phyloP scores from a whole-genome alignment of 805 yeast genomes.

The Saturnispora diversa region DNA sequence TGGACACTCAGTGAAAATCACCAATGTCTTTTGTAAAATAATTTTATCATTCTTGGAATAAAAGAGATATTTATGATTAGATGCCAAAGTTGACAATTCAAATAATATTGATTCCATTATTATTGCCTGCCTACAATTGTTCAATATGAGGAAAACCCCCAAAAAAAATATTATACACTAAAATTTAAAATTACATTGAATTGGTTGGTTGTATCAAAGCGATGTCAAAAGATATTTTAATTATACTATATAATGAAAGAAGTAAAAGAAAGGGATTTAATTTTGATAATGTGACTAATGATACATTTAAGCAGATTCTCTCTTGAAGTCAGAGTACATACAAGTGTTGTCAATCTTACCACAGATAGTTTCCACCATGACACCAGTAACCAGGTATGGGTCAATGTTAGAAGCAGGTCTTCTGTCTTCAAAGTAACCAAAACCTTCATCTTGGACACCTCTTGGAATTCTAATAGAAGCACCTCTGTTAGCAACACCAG shows the following conservation, averaged over 20 bases:
- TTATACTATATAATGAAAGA: no score
- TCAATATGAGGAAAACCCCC: no score
- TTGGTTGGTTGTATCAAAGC: neutral
- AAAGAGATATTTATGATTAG: slow-evolving; percentile 4
- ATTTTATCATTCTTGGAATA: neutral
- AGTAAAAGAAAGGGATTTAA: no score
- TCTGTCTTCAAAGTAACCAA: slow-evolving; percentile 98
- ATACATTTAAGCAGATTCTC: slow-evolving; percentile 43
- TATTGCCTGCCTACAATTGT: no score
- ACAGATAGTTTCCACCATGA: slow-evolving; percentile 92
- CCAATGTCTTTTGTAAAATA: slow-evolving; percentile 1
- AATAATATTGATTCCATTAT: slow-evolving; percentile 6
- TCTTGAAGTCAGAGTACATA: slow-evolving; percentile 82
- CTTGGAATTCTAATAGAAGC: slow-evolving; percentile 98
- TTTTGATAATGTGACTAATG: no score
- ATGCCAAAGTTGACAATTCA: slow-evolving; percentile 5
- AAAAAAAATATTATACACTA: no score
- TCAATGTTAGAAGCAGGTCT: slow-evolving; percentile 99
- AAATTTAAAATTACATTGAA: slow-evolving; percentile 1
- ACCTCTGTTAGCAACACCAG: slow-evolving; percentile 99
- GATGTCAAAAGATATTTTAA: no score
- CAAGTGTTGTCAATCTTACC: slow-evolving; percentile 94
- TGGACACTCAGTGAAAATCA: slow-evolving; percentile 3
- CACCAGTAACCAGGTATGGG: slow-evolving; percentile 97
- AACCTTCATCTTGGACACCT: slow-evolving; percentile 96